phyloP scores from a whole-genome alignment of 2,329 filamentous ascomycete species.

The Metarhizium rileyi region DNA sequence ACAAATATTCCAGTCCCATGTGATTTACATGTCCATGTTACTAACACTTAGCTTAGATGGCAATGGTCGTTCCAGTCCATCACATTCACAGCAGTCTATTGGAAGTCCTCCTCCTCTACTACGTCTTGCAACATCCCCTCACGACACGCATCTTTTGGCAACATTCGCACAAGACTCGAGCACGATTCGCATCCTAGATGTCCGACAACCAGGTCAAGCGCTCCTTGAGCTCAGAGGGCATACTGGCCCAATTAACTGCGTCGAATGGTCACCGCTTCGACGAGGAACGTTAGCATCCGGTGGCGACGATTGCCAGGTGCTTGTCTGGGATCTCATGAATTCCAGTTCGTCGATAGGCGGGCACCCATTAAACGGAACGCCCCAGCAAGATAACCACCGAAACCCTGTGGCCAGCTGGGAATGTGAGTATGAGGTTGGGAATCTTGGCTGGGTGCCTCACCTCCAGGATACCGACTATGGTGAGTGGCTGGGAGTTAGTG shows the following conservation, averaged over 20 bases:
- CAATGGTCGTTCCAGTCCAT: slow-evolving; percentile 56
- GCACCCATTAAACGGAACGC: slow-evolving; percentile 37
- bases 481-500: slow-evolving; percentile 77
- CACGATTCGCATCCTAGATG: slow-evolving; percentile 88
- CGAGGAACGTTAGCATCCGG: slow-evolving; percentile 86
- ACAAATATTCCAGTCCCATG: not conserved
- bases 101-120: slow-evolving; percentile 67
- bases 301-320: slow-evolving; percentile 81
- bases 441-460: slow-evolving; percentile 75
- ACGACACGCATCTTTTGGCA: slow-evolving; percentile 91
- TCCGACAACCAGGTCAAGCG: slow-evolving; percentile 90
- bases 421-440: slow-evolving; percentile 79
- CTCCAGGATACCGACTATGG: slow-evolving; percentile 58
- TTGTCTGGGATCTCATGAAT: slow-evolving; percentile 89
- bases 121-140: slow-evolving; percentile 79
- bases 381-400: slow-evolving; percentile 46
- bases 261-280: slow-evolving; percentile 88
- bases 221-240: slow-evolving; percentile 89
- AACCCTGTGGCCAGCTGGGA: slow-evolving; percentile 70
- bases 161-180: slow-evolving; percentile 93
- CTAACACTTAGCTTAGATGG: slow-evolving; percentile 34
- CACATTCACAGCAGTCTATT: slow-evolving; percentile 68
- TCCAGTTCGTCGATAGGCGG: slow-evolving; percentile 31
- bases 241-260: slow-evolving; percentile 73
- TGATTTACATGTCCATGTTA: not conserved